A percentile compares a stretch with the other conserved stretches of the same genome.
Conservation (phyloP, 192 early-diverging fungal genomes). For the Dissophora globulifera region DNA sequence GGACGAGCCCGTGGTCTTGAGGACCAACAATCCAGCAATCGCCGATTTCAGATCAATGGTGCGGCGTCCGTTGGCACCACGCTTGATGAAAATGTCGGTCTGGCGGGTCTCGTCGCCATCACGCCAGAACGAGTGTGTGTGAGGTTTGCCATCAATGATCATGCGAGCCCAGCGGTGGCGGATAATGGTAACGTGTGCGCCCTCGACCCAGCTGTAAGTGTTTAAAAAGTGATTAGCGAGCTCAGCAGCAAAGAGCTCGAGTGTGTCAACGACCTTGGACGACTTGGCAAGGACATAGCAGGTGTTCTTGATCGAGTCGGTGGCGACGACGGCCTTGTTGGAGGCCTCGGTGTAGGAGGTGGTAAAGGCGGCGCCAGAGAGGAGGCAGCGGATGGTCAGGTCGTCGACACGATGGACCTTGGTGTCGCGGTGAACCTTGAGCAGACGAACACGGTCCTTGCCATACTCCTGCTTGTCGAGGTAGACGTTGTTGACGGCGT, state of each 20-base stretch:
- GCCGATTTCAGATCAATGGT: conserved; percentile 68
- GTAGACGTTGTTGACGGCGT: conserved; percentile 36
- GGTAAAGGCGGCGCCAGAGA: conserved; percentile 62
- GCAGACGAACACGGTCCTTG: conserved; percentile 78
- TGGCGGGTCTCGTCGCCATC: conserved; percentile 77
- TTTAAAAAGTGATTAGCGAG: conserved; percentile 76
- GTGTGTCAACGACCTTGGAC: conserved; percentile 70
- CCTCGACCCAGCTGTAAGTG: conserved; percentile 75
- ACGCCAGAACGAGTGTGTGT: conserved; percentile 77
- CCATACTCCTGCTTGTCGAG: conserved; percentile 67
- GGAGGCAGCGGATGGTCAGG: conserved; percentile 65
- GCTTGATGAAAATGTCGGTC: conserved; percentile 63
- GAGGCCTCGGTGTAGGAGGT: conserved; percentile 81
- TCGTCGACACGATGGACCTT: conserved; percentile 75
- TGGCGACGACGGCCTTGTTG: conserved; percentile 80
- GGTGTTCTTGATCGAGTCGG: conserved; percentile 85
- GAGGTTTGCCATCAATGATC: conserved; percentile 65
- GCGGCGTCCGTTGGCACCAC: conserved; percentile 46
- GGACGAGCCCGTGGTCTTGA: conserved; percentile 86
- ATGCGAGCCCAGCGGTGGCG: conserved; percentile 83
- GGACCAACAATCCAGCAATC: conserved; percentile 74
- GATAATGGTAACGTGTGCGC: conserved; percentile 71
- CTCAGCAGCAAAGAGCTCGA: conserved; percentile 78
- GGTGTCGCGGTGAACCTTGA: conserved; percentile 74
- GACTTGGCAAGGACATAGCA: conserved; percentile 80